Base-by-base conservation (phyloP, 2,329 filamentous ascomycete genomes). In the Dothiorella sarmentorum region DNA sequence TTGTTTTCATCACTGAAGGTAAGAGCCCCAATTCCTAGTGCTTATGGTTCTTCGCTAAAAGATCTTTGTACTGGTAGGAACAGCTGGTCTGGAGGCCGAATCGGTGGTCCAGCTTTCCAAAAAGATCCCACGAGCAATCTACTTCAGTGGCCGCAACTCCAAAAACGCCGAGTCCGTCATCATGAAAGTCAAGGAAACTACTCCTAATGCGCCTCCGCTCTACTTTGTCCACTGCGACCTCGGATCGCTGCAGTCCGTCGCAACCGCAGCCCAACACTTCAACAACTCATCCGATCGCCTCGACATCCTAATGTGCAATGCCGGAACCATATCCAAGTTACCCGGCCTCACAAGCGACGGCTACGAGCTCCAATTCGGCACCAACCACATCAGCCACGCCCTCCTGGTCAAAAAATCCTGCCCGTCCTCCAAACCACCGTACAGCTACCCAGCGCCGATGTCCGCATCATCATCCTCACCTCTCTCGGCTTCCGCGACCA, bases 331-430 rank as follows among this genome's bases (percentile, higher is more conserved):
- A 68, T 68, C 68, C 0, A 61, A 56, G 0, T 68, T 71, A 1
- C 71, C 76, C 38, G 66, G 63, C 22, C 66, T 70, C 2, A 80
- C 78, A 0, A 67, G 71, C 17, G 77, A 81, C 42, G 78, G 77
- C 42, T 80, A 78, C 61, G 79, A 82, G 64, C 71, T 76, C 29
- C 77, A 80, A 53, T 76, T 81, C 59, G 80, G 77, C 29, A 80
- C 76, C 9, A 81, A 82, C 62, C 76, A 81, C 67, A 67, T 81
- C 61, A 80, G 78, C n/a, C 79, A 80, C 61, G 76, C 77, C 3
- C 70, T 81, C 0, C 64, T 81, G 11, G 79, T 73, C 7, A 76
- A 76, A 35, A 69, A 79, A 2, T 82, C 0, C 65, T 80, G 1
- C 77, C 76, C 1, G 69, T 66, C 2, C 11, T 47, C 26, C 18